phyloP scores from a whole-genome alignment of 768 basidiomycete species.

The Amanita thiersii region DNA sequence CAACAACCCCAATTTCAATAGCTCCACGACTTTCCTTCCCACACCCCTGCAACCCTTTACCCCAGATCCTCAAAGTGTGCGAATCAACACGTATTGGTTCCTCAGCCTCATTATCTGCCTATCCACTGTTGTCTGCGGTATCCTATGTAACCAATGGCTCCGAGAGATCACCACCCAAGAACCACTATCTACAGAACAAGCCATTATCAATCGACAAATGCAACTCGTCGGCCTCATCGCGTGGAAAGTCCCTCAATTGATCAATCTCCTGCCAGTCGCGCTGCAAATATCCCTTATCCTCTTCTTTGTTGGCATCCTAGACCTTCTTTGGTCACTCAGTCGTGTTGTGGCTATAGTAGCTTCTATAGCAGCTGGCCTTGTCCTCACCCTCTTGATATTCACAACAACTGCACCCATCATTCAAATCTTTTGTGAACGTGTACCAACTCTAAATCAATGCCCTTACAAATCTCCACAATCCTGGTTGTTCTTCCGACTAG shows the following conservation, averaged over 20 bases:
- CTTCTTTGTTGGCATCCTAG: slow-evolving; percentile 20
- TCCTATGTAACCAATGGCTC: slow-evolving; percentile 19
- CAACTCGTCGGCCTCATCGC: slow-evolving; percentile 15
- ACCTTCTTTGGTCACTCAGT: slow-evolving; percentile 15
- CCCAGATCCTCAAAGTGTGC: slow-evolving; percentile 10
- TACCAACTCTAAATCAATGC: slow-evolving; percentile 13
- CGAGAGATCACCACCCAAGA: slow-evolving; percentile 17
- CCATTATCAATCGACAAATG: slow-evolving; percentile 17
- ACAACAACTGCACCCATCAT: slow-evolving; percentile 17
- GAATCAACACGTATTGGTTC: slow-evolving; percentile 19
- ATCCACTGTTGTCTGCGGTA: slow-evolving; percentile 16
- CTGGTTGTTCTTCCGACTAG: slow-evolving; percentile 15
- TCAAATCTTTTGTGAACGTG: slow-evolving; percentile 3
- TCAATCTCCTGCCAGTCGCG: slow-evolving; percentile 17
- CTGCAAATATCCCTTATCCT: slow-evolving; percentile 18
- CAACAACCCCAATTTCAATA: too few species aligned
- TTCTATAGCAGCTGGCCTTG: slow-evolving; percentile 11
- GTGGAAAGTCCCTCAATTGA: slow-evolving; percentile 18
- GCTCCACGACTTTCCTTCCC: too few species aligned
- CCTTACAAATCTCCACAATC: slow-evolving; percentile 21
- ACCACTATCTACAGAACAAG: slow-evolving; percentile 13
- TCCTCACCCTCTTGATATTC: slow-evolving; percentile 12
- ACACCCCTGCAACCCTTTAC: slow-evolving; percentile 7
- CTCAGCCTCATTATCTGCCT: slow-evolving; percentile 17
- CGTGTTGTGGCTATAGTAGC: slow-evolving; percentile 12